These are phyloP conservation scores for Detonula confervacea DNA, from an alignment of 352 stramenopile genomes.

Conservation along the genomic window DNA sequence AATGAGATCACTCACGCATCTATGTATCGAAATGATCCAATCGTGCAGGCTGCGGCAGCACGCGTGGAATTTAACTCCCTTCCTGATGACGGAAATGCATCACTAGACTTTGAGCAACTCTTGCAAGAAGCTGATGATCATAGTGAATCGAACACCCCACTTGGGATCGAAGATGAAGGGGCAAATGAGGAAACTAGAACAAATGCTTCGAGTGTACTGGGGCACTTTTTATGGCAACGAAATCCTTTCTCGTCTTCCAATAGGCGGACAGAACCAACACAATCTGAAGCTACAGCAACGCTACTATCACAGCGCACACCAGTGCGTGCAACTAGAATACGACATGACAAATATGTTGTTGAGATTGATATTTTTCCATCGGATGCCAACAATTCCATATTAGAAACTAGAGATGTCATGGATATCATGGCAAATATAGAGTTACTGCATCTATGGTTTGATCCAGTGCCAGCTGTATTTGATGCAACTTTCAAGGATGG, in stretches of 20 bases:
- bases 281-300: neutral
- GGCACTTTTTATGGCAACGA: constrained; percentile 9
- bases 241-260: constrained; percentile 12
- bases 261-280: neutral
- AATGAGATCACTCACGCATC: neutral
- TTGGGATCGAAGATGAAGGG: neutral
- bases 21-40: constrained; percentile 40
- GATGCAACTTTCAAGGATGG: constrained; percentile 51
- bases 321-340: constrained; percentile 32
- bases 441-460: constrained; percentile 55
- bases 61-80: constrained; percentile 19
- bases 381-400: neutral
- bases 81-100: constrained; percentile 11
- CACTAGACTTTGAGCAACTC: constrained; percentile 42
- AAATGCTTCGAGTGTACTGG: neutral
- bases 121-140: constrained; percentile 47
- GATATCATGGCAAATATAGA: constrained; percentile 54
- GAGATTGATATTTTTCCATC: constrained; percentile 36
- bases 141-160: neutral
- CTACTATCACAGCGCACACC: constrained; percentile 8
- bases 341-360: constrained; percentile 48
- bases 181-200: neutral
- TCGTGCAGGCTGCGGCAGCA: constrained; percentile 29
- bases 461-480: constrained; percentile 48
- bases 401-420: constrained; percentile 43